Evolutionary conservation across 2,329 filamentous ascomycete species (phyloP).

Genomic region (Calonectria naviculata): DNA sequence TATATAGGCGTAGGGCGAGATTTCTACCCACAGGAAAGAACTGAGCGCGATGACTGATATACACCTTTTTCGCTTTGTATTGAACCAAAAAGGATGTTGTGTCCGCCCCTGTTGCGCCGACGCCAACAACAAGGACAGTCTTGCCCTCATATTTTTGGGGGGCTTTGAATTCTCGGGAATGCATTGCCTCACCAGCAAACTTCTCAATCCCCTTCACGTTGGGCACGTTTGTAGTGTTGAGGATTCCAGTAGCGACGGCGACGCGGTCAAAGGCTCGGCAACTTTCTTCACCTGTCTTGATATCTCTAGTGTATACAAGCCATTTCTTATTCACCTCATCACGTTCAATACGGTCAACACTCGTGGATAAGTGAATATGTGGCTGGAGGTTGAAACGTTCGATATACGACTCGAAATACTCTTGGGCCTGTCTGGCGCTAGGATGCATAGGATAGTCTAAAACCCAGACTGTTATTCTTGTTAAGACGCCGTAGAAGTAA

Average conservation of each 20-base stretch:
- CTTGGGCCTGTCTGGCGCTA: slow-evolving; percentile 39
- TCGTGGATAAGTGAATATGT: slow-evolving; percentile 41
- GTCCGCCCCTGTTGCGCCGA: slow-evolving; percentile 50
- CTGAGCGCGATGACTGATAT: slow-evolving; percentile 53
- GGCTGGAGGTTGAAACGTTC: slow-evolving; percentile 43
- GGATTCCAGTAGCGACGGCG: slow-evolving; percentile 48
- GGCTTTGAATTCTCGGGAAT: slow-evolving; percentile 51
- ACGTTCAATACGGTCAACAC: slow-evolving; percentile 39
- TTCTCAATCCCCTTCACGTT: slow-evolving; percentile 49
- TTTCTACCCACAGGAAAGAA: slow-evolving; percentile 36
- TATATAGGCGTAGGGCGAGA: no score
- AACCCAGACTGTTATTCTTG: background rate
- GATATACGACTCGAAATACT: slow-evolving; percentile 47
- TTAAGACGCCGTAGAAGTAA: background rate
- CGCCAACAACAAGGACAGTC: slow-evolving; percentile 58
- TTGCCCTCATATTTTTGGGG: slow-evolving; percentile 49
- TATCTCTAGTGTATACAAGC: slow-evolving; percentile 41
- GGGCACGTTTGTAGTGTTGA: slow-evolving; percentile 47
- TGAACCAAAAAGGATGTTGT: slow-evolving; percentile 44
- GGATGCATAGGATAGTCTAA: slow-evolving; percentile 38
- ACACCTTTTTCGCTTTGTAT: slow-evolving; percentile 50
- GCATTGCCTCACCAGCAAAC: slow-evolving; percentile 53
- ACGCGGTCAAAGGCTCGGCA: slow-evolving; percentile 48
- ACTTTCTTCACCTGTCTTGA: slow-evolving; percentile 30
- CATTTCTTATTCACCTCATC: slow-evolving; percentile 40